Evolutionary conservation across 129 eudicot species (phyloP), one percentile per base, ranked within the genome.

Genomic region (Deinandra increscens): DNA sequence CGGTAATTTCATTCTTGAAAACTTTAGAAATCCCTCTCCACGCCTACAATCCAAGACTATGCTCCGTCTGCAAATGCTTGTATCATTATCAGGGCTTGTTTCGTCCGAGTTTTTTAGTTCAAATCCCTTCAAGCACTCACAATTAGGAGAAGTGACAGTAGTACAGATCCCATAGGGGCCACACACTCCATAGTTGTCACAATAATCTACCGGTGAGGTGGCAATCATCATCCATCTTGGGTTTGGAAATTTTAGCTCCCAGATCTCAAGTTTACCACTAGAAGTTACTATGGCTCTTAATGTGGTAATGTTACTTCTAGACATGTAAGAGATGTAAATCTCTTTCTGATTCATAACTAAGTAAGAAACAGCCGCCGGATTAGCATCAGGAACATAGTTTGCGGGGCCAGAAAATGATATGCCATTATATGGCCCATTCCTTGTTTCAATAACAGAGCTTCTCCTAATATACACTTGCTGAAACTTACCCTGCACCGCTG

Each of bases 71-170:
- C 82, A 78, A 15, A 77, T 70, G 17, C 51, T 49, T 22, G 74
- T 18, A 73, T 62, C 51, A 55, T 75, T 68, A 69, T 59, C 31
- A 43, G 49, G 64, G 41, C 69, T 61, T 50, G 46, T 31, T 63
- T 73, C 72, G 7, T 54, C 18, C 5, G 31, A n/a, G n/a, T 36
- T 12, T 54, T 46, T 72, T 7, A 13, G 78, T 55, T 78, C 73
- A 61, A 78, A 78, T 36, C 82, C 78, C 34, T 73, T 60, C 60
- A 73, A 74, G 66, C 82, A 78, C 29, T 51, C 66, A 34, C 82
- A 78, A 15, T 39, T 19, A 26, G 73, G 73, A 74, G 19, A 50
- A 15, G 72, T 39, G 1, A 0, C 65, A 14, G 22, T 29, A 51
- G 33, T 74, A 44, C 78, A 74, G 53, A 56, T 74, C 44, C 66